phyloP scores from a whole-genome alignment of 2,329 filamentous ascomycete species.

The Talaromyces piceae region DNA sequence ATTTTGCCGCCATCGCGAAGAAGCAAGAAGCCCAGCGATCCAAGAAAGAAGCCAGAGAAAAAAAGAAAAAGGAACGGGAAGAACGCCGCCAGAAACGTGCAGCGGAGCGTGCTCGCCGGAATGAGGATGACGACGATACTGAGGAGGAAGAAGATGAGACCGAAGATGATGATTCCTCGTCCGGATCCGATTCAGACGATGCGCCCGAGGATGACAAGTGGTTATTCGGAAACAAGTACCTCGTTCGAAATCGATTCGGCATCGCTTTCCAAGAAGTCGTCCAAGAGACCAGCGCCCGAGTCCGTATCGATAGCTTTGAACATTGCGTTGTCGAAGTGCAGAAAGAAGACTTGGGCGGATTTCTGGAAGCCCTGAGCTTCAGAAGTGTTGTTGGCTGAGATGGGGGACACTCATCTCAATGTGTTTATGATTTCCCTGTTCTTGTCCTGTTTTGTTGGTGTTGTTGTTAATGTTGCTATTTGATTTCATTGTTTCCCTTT shows the following conservation, averaged over 20 bases:
- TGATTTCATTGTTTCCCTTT: background rate
- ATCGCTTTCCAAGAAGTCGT: conserved; percentile 94
- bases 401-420: background rate
- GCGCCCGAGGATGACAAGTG: conserved; percentile 51
- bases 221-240: conserved; percentile 52
- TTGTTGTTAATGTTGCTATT: background rate
- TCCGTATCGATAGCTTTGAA: conserved; percentile 93
- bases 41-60: conserved; percentile 57
- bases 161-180: conserved; percentile 41
- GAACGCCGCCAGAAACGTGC: conserved; percentile 56
- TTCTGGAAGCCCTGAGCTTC: conserved; percentile 85
- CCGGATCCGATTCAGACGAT: conserved; percentile 30
- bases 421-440: conserved; percentile 1
- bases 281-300: conserved; percentile 78
- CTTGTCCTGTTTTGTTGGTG: background rate
- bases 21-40: conserved; percentile 57
- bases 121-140: conserved; percentile 51
- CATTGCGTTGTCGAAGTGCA: conserved; percentile 96
- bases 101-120: conserved; percentile 43
- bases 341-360: conserved; percentile 86
- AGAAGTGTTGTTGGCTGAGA: conserved; percentile 67
- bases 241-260: conserved; percentile 82
- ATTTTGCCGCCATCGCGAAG: conserved; percentile 59
- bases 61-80: conserved; percentile 54
- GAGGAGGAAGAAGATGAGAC: conserved; percentile 58